Percentiles rank a stretch among this genome's conserved stretches.
These are phyloP conservation scores for Pulveroboletus sp. DNA, from an alignment of 768 basidiomycete genomes.

Conservation along the genomic window DNA sequence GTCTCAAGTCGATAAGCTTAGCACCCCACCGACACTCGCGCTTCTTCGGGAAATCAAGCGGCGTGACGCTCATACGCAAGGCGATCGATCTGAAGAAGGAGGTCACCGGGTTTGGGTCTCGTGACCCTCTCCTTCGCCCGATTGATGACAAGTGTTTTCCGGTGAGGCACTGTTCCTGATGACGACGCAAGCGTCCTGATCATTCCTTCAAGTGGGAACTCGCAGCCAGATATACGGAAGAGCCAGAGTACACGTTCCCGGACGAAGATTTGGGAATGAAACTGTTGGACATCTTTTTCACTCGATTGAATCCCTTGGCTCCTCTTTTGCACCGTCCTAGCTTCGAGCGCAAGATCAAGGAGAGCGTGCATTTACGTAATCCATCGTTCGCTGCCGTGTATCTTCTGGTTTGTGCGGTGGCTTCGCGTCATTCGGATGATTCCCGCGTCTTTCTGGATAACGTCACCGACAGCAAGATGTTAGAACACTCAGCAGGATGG, in stretches of 20 bases:
- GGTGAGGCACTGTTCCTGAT: constrained; percentile 19
- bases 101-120: constrained; percentile 37
- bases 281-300: constrained; percentile 67
- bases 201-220: constrained; percentile 25
- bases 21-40: constrained; percentile 6
- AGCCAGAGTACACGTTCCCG: constrained; percentile 43
- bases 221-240: constrained; percentile 16
- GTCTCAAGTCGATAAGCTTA: constrained; percentile 22
- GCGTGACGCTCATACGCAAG: constrained; percentile 37
- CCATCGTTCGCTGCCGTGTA: constrained; percentile 54
- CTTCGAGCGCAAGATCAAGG: constrained; percentile 50
- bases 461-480: constrained; percentile 24
- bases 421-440: constrained; percentile 53
- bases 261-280: constrained; percentile 43
- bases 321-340: constrained; percentile 73
- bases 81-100: constrained; percentile 60
- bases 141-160: constrained; percentile 10
- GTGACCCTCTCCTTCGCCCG: background rate
- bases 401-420: constrained; percentile 70
- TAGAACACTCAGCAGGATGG: constrained; percentile 49
- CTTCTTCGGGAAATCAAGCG: constrained; percentile 43
- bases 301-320: constrained; percentile 46
- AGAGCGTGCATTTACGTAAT: constrained; percentile 49
- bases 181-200: background rate
- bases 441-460: constrained; percentile 44